These are phyloP conservation scores for Nannochloris sp. DNA, from an alignment of 139 green algal genomes.

Conservation along the genomic window DNA sequence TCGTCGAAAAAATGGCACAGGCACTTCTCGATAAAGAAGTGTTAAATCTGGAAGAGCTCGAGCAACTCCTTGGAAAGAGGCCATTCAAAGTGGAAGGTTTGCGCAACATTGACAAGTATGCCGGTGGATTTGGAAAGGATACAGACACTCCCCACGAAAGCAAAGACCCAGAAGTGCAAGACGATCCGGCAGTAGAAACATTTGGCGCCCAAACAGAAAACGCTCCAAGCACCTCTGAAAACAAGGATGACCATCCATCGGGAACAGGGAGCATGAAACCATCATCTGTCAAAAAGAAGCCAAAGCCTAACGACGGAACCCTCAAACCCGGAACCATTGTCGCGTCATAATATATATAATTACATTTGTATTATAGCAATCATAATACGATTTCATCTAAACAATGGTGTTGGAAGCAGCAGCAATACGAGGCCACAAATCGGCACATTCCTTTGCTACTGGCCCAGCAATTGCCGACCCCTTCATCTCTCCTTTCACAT, in stretches of 20 bases:
- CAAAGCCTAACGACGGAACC: not conserved
- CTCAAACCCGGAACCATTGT: slow-evolving; percentile 5
- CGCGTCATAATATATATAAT: slow-evolving; percentile 2
- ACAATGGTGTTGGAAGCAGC: slow-evolving; percentile 97
- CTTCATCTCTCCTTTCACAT: slow-evolving; percentile 99
- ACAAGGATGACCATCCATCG: not conserved
- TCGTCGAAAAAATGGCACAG: slow-evolving; percentile 77
- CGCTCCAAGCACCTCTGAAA: slow-evolving; percentile 1
- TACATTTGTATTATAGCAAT: slow-evolving; percentile 1
- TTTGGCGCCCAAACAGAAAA: not conserved
- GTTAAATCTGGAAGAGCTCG: slow-evolving; percentile 78
- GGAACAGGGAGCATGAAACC: not conserved
- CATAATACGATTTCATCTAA: slow-evolving; percentile 35
- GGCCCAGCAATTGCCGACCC: slow-evolving; percentile 98
- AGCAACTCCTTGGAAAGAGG: slow-evolving; percentile 77
- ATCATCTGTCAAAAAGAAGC: not conserved
- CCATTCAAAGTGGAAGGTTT: slow-evolving; percentile 77
- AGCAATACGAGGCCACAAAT: slow-evolving; percentile 98
- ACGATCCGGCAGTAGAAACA: not conserved
- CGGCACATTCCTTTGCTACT: slow-evolving; percentile 99
- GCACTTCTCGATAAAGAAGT: slow-evolving; percentile 62
- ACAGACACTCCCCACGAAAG: not conserved
- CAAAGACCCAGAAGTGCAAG: not conserved
- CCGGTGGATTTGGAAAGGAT: slow-evolving; percentile 31
- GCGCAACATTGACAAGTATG: slow-evolving; percentile 95